phyloP scores from a whole-genome alignment of 2,329 filamentous ascomycete species.

The Scolecobasidium constrictum region DNA sequence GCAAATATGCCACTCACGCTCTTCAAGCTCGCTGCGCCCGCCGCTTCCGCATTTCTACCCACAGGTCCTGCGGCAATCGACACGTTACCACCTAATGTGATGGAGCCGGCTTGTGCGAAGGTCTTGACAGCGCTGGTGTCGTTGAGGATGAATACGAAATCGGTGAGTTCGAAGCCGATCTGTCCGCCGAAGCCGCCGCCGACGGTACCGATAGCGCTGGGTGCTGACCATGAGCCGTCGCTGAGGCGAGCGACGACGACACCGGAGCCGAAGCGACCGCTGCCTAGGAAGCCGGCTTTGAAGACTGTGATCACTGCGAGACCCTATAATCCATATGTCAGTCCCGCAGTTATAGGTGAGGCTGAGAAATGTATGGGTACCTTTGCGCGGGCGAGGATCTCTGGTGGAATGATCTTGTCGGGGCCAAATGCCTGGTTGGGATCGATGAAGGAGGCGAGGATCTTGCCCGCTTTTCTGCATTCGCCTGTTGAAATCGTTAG shows the following conservation, averaged over 20 bases:
- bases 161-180: conserved; percentile 78
- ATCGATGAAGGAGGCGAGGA: conserved; percentile 88
- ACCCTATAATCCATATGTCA: conserved; percentile 36
- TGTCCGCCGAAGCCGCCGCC: conserved; percentile 78
- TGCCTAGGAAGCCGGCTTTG: conserved; percentile 78
- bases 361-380: conserved; percentile 30
- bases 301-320: conserved; percentile 78
- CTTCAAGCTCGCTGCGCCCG: conserved; percentile 82
- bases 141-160: conserved; percentile 98
- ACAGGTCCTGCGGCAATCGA: conserved; percentile 90
- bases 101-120: conserved; percentile 81
- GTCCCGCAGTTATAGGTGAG: not conserved
- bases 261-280: conserved; percentile 70
- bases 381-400: conserved; percentile 84
- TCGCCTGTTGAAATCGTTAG: conserved; percentile 63
- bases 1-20: conserved; percentile 88
- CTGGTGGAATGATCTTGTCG: conserved; percentile 92
- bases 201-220: conserved; percentile 68
- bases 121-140: conserved; percentile 81
- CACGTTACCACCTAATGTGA: conserved; percentile 93
- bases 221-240: conserved; percentile 71
- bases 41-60: conserved; percentile 89
- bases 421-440: conserved; percentile 87
- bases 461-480: conserved; percentile 95
- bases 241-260: conserved; percentile 70